Base-by-base conservation (phyloP, 2,329 filamentous ascomycete species). In the Blastomyces parvus region DNA sequence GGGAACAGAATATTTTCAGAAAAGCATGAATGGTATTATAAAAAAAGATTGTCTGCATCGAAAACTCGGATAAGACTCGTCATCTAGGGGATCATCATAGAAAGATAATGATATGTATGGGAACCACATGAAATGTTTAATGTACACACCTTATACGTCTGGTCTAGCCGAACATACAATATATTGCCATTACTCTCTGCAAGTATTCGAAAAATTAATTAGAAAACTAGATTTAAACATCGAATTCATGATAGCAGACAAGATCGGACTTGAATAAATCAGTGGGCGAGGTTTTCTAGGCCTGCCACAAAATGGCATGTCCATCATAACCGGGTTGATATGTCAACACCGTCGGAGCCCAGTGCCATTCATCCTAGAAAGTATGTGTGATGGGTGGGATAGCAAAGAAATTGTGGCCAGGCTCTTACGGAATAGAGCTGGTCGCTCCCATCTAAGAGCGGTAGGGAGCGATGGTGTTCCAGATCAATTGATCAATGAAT, bases 251-350 rank as follows among this genome's bases (percentile, higher is more conserved):
- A 36, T 50, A 48, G 22, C 14, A 4, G 36, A 27, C 9, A 48
- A 9, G 9, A 22, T 44, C 44, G n/a, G 42, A 56, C 11, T 57
- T 66, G 40, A 62, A 63, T 66, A 73, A 36, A 80, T 96, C 91
- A 96, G 91, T 93, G 89, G 91, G 90, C 91, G 86, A 96, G 91
- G 92, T 96, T 96, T 96, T 95, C 91, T 95, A 96, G 90, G 91
- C 91, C 91, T 96, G 91, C 90, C 91, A 79, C 90, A 90, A 89
- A 84, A 79, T 74, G 90, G 91, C 90, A 85, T 88, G 85, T 86
- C 91, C 89, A 82, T 91, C 91, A 91, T 86, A 86, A 77, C 76
- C 73, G 71, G 76, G 74, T 77, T 75, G 73, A 77, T 74, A 73
- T 78, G 76, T 74, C 77, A 71, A 78, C 81, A 78, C 79, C 80